phyloP scores from a whole-genome alignment of 805 yeast genomes.

The Candida ascalaphidarum region DNA sequence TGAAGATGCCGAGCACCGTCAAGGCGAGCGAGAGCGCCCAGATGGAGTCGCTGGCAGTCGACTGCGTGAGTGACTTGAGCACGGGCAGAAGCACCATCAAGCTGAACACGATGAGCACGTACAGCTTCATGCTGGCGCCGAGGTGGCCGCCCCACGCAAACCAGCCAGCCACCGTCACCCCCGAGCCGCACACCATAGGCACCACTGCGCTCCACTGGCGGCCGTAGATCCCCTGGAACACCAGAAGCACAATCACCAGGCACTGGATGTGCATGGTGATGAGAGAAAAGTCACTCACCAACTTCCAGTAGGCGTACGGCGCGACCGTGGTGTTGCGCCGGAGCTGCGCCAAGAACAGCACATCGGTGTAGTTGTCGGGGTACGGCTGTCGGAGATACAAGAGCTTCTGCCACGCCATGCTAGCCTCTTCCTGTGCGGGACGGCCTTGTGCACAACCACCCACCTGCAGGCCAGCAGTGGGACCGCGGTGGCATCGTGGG shows the following conservation, averaged over 20 bases:
- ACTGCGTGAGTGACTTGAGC: constrained; percentile 74
- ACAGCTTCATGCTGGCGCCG: constrained; percentile 42
- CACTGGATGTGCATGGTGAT: constrained; percentile 59
- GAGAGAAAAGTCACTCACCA: constrained; percentile 65
- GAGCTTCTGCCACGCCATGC: constrained; percentile 76
- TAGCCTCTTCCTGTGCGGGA: constrained; percentile 1
- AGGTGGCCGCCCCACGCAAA: constrained; percentile 20
- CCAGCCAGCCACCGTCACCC: constrained; percentile 24
- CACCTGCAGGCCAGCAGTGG: not conserved
- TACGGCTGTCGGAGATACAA: constrained; percentile 79
- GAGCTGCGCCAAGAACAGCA: constrained; percentile 71
- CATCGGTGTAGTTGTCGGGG: constrained; percentile 88
- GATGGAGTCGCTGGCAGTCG: constrained; percentile 88
- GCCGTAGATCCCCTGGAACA: constrained; percentile 56
- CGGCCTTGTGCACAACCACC: not conserved
- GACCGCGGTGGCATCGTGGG: not conserved
- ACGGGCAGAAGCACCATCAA: constrained; percentile 82
- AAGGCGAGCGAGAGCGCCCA: constrained; percentile 89
- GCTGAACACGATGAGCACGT: constrained; percentile 58
- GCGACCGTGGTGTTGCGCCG: constrained; percentile 70
- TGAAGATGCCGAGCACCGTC: constrained; percentile 55
- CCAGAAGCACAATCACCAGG: constrained; percentile 53
- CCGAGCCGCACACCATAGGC: constrained; percentile 24
- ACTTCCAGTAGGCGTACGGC: constrained; percentile 51
- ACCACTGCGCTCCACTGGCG: constrained; percentile 40